Evolutionary conservation across 2,329 filamentous ascomycete genomes (phyloP), one percentile per base, ranked within the genome.

Genomic region (Trichoderma hamatum): DNA sequence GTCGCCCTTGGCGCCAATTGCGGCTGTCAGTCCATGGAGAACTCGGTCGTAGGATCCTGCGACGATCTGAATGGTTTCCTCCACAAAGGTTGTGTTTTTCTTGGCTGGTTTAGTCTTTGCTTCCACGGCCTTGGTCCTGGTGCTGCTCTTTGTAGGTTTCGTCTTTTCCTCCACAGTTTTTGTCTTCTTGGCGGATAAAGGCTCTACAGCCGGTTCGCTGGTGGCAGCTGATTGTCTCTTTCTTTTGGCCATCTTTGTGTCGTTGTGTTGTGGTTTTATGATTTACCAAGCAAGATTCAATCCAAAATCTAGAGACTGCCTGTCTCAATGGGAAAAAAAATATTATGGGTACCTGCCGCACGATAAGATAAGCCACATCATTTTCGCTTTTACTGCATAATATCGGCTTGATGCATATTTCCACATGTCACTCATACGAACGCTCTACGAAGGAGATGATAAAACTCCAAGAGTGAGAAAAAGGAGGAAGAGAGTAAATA

Each of bases 1-100:
- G 19, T 84, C 77, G 66, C 78, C 73, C 52, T 78, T 72, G 36
- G 73, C 62, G 36, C 74, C 72, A 64, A 97, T 83, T 2, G 88
- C 88, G n/a, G 92, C 94, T 9, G 92, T 93, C 75, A 97, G 86
- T 70, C 96, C 96, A 79, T 99, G 96, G 24, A 99, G 86, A 61
- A 96, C 89, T 72, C 94, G 88, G 78, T 99, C 96, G 81, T 99
- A 99, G 65, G 94, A 97, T 59, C 96, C 96, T 7, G 93, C 90
- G 70, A 98, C 86, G 73, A 99, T 90, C 80, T 98, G 96, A 70
- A 98, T 85, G n/a, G 90, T 90, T 73, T 88, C 80, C 54, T 70
- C 61, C 62, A 67, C 68, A 30, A 59, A 13, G 11, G 52, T 69
- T 67, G 58, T 51, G 70, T 32, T 70, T 19, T 71, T 73, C 43